Percentiles rank a stretch among this genome's conserved stretches.
Evolutionary conservation across 176 grass and related monocot genomes (phyloP).

Genomic region (Poa pratensis): DNA sequence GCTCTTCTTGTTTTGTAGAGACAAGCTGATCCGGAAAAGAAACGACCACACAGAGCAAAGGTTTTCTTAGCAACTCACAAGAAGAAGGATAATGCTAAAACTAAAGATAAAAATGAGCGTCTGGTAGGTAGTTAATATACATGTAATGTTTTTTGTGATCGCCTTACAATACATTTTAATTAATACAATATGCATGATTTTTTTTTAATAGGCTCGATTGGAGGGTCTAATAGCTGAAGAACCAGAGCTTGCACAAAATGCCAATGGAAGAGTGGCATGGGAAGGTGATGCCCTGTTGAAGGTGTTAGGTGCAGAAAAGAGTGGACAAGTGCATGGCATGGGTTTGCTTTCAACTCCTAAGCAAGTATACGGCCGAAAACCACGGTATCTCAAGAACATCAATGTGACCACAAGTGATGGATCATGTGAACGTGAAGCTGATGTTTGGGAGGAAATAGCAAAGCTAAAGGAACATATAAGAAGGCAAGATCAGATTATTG

Average conservation of each 20-base stretch:
- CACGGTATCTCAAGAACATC: not conserved
- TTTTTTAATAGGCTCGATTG: not conserved
- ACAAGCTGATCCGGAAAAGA: too few relatives aligned
- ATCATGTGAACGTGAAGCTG: not conserved
- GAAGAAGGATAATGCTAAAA: not conserved
- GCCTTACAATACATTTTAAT: not conserved
- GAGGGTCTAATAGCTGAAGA: not conserved
- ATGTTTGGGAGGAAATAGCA: not conserved
- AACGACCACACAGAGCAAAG: not conserved
- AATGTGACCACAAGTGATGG: not conserved
- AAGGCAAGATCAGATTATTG: too few relatives aligned
- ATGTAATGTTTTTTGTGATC: not conserved
- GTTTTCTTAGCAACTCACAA: not conserved
- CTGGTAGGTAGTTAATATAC: not conserved
- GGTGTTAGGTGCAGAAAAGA: conserved; percentile 33
- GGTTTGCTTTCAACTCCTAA: not conserved
- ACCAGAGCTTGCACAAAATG: conserved; percentile 15
- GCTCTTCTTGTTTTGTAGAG: too few relatives aligned
- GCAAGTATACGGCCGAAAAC: not conserved
- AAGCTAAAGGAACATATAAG: not conserved
- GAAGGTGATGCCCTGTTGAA: conserved; percentile 41
- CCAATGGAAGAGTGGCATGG: conserved; percentile 27
- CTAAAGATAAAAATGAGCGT: not conserved
- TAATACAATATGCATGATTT: not conserved
- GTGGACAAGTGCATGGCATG: not conserved